Base-by-base conservation (phyloP, 345 rosid genomes). In the Murraya koenigii region DNA sequence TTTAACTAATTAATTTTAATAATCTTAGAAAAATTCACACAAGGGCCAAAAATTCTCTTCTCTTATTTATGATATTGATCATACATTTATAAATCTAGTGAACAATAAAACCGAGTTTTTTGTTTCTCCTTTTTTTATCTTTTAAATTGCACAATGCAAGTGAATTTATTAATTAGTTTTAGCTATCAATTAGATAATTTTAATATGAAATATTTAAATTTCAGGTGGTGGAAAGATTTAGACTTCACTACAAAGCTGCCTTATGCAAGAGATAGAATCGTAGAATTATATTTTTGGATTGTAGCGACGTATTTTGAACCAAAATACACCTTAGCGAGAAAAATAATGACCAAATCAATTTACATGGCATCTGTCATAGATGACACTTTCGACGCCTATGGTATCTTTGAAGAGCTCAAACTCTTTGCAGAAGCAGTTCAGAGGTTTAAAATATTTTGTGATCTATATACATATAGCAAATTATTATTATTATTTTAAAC, bases 381-480 rank as follows among this genome's bases (percentile, higher is more conserved):
- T 74, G 87, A 84, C 69, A 80, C 73, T 1, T 86, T 79, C 33
- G 87, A 82, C 59, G 66, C 71, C 1, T 78, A 84, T 41, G 86
- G 85, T 22, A 84, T 78, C 2, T n/a, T 60, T 28, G 85, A 82
- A 17, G 88, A 86, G 52, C 77, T 84, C 20, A 77, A 71, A 64
- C 81, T 79, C 55, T 62, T 86, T 20, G 74, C 85, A 11, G 30
- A 80, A 55, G 85, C 66, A 22, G 8, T 78, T 6, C 60, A 77
- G 6, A 80, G 71, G 86, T 82, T 28, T 19, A 36, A 36, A 7
- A 36, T 36, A 36, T 36, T 36, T 36, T 36, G 39, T 36, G 39
- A 7, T 36, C 39, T 36, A 36, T 36, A 36, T 36, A 7, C 7
- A 36, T 36, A 36, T 36, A 36, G 7, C 8, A 7, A 7, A 36